Evolutionary conservation across 2,329 filamentous ascomycete genomes (phyloP).

Genomic region (Dothideomycetes sp.): DNA sequence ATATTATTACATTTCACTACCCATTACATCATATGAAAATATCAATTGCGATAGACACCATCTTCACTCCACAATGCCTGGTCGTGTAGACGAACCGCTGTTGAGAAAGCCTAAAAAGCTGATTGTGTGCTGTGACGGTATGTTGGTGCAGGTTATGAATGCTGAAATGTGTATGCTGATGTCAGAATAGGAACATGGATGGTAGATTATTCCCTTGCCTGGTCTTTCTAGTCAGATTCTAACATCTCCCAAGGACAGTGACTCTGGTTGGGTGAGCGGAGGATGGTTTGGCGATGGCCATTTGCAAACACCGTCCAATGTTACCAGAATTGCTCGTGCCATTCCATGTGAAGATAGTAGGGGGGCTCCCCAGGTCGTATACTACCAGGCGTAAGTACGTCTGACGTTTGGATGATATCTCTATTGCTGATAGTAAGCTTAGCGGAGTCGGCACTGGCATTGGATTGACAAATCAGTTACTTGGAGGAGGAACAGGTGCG

Average conservation of each 20-base stretch:
- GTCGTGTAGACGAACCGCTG: neutral
- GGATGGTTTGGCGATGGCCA: slow-evolving; percentile 15
- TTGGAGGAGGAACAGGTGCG: slow-evolving; percentile 28
- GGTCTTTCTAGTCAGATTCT: neutral
- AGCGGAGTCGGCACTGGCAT: slow-evolving; percentile 19
- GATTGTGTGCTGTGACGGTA: slow-evolving; percentile 8
- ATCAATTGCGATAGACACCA: too few relatives aligned
- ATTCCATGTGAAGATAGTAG: slow-evolving; percentile 21
- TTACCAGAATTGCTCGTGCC: slow-evolving; percentile 23
- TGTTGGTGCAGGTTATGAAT: too few relatives aligned
- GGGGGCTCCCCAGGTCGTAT: slow-evolving; percentile 26
- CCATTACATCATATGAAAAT: too few relatives aligned
- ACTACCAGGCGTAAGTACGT: slow-evolving; percentile 26
- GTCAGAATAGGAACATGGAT: neutral
- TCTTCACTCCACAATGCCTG: too few relatives aligned
- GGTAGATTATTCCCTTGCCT: too few relatives aligned
- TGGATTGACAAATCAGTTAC: slow-evolving; percentile 34
- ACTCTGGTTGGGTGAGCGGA: slow-evolving; percentile 20
- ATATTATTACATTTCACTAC: too few relatives aligned
- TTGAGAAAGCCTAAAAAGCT: slow-evolving; percentile 6
- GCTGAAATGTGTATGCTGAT: too few relatives aligned
- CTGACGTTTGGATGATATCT: slow-evolving; percentile 23
- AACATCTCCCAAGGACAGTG: slow-evolving; percentile 14
- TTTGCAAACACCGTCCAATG: slow-evolving; percentile 23
- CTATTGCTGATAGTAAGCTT: slow-evolving; percentile 20